These are phyloP conservation scores for Backusella psychrophila DNA, from an alignment of 192 early-diverging fungal genomes.

Conservation along the genomic window DNA sequence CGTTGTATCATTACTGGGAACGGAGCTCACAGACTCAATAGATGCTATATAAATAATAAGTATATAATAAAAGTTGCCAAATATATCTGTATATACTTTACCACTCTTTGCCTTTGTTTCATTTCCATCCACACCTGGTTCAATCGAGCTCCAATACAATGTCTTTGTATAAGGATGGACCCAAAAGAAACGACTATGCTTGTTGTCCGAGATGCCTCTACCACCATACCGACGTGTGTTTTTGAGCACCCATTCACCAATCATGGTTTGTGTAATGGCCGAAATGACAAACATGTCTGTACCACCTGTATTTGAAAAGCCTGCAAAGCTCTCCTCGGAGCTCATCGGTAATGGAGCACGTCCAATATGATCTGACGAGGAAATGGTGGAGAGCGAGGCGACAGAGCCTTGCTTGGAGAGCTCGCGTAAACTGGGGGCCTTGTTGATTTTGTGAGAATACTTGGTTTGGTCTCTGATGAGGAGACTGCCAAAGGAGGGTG, in stretches of 20 bases:
- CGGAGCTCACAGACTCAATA: slow-evolving; percentile 58
- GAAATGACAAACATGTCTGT: slow-evolving; percentile 56
- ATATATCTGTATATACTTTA: slow-evolving; percentile 24
- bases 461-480: slow-evolving; percentile 12
- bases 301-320: background rate
- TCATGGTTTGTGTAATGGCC: slow-evolving; percentile 78
- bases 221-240: slow-evolving; percentile 61
- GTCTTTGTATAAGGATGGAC: slow-evolving; percentile 79
- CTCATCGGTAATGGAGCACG: background rate
- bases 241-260: slow-evolving; percentile 74
- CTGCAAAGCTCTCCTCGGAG: background rate
- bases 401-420: background rate
- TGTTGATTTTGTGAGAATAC: background rate
- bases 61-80: background rate
- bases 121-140: slow-evolving; percentile 52
- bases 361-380: slow-evolving; percentile 2
- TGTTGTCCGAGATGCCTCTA: slow-evolving; percentile 58
- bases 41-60: slow-evolving; percentile 49
- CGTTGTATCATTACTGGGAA: slow-evolving; percentile 45
- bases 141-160: slow-evolving; percentile 71
- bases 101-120: slow-evolving; percentile 50
- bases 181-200: slow-evolving; percentile 77
- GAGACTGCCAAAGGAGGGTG: slow-evolving; percentile 10
- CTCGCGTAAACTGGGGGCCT: background rate
- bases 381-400: slow-evolving; percentile 15